phyloP scores from a whole-genome alignment of 192 early-diverging fungal species.

The Backusella parvicylindrica region DNA sequence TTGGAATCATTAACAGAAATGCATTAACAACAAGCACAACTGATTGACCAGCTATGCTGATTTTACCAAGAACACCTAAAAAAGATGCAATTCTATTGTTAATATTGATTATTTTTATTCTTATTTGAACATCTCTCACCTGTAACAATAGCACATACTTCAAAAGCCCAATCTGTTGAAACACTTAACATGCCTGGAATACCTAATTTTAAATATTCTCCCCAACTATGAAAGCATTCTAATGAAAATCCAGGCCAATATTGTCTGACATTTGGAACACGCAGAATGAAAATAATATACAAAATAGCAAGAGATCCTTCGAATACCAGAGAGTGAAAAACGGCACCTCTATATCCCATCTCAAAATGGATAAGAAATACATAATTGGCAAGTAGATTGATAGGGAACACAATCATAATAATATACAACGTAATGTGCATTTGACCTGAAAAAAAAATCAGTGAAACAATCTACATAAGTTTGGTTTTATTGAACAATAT shows the following conservation, averaged over 20 bases:
- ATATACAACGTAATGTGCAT: slow-evolving; percentile 27
- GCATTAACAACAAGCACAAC: slow-evolving; percentile 13
- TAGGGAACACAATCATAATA: slow-evolving; percentile 17
- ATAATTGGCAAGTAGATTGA: slow-evolving; percentile 12
- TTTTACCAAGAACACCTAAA: slow-evolving; percentile 24
- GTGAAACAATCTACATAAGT: neutral
- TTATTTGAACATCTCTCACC: neutral
- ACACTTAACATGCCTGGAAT: slow-evolving; percentile 33
- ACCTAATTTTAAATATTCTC: slow-evolving; percentile 23
- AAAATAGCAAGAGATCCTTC: neutral
- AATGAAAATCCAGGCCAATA: slow-evolving; percentile 23
- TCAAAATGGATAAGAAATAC: slow-evolving; percentile 10
- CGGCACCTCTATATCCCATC: slow-evolving; percentile 16
- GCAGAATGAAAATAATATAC: slow-evolving; percentile 14
- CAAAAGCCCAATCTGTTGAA: slow-evolving; percentile 33
- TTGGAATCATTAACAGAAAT: slow-evolving; percentile 30
- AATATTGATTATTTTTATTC: neutral
- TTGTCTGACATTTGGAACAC: neutral
- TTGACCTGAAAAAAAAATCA: slow-evolving; percentile 5
- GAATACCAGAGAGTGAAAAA: neutral
- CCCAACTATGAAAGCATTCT: slow-evolving; percentile 13
- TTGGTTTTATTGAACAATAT: neutral
- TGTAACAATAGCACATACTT: slow-evolving; percentile 30
- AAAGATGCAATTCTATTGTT: neutral
- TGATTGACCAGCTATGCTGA: slow-evolving; percentile 26